Evolutionary conservation across 371 early-diverging fungal genomes (phyloP).

Genomic region (Saksenaea vasiformis): DNA sequence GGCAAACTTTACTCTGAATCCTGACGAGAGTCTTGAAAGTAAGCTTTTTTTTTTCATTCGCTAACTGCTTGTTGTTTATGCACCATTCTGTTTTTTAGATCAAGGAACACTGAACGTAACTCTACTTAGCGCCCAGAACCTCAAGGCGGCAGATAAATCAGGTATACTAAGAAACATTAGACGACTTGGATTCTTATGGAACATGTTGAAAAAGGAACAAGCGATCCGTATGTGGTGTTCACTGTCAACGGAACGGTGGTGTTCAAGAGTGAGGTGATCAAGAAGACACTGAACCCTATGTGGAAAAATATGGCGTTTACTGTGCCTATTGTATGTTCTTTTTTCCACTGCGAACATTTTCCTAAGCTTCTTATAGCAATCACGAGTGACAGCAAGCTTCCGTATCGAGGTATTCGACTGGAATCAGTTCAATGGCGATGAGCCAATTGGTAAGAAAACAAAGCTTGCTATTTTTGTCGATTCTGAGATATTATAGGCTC

Average conservation of each 20-base stretch:
- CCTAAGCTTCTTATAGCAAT: conserved; percentile 29
- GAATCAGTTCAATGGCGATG: conserved; percentile 71
- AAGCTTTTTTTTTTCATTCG: conserved; percentile 10
- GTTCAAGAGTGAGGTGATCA: conserved; percentile 73
- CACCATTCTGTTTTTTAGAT: conserved; percentile 22
- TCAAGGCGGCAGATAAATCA: conserved; percentile 54
- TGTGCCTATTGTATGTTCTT: conserved; percentile 62
- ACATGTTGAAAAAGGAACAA: conserved; percentile 46
- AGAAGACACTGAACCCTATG: conserved; percentile 83
- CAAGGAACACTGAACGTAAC: conserved; percentile 54
- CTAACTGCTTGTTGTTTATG: neutral
- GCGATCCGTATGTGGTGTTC: conserved; percentile 84
- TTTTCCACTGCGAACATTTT: conserved; percentile 8
- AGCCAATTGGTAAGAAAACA: conserved; percentile 50
- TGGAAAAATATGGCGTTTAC: conserved; percentile 78
- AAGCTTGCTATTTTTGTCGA: neutral
- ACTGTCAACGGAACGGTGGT: conserved; percentile 77
- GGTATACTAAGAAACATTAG: conserved; percentile 16
- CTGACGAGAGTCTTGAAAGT: conserved; percentile 64
- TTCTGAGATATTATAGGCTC: conserved; percentile 24
- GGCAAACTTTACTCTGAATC: conserved; percentile 43
- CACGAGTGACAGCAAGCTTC: conserved; percentile 60
- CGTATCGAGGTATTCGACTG: conserved; percentile 81
- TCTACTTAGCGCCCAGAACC: conserved; percentile 45
- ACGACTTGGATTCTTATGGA: neutral